phyloP scores from a whole-genome alignment of 148 eudicot species.

The Euryodendron excelsum region DNA sequence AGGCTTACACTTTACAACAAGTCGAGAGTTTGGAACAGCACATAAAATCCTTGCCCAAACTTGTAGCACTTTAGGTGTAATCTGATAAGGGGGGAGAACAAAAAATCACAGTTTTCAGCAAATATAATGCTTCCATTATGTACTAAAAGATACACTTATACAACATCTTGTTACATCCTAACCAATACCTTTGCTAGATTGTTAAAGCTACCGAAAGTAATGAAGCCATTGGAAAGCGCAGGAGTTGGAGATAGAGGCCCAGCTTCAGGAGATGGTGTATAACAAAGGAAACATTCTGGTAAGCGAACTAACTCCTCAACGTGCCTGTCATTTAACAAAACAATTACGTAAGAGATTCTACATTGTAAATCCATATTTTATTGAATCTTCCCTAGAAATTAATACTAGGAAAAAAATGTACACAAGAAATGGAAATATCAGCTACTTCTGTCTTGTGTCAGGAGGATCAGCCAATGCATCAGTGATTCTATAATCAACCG shows the following conservation, averaged over 20 bases:
- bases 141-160: not conserved
- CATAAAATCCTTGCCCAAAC: slow-evolving; percentile 94
- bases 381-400: not conserved
- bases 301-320: slow-evolving; percentile 92
- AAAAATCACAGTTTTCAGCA: not conserved
- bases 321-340: slow-evolving; percentile 49
- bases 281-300: slow-evolving; percentile 87
- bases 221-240: slow-evolving; percentile 83
- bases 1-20: slow-evolving; percentile 96
- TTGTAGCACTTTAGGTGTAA: slow-evolving; percentile 90
- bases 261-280: slow-evolving; percentile 98
- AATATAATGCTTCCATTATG: not conserved
- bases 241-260: slow-evolving; percentile 80
- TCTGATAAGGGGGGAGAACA: slow-evolving; percentile 38
- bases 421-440: slow-evolving; percentile 15
- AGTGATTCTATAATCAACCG: slow-evolving; percentile 90
- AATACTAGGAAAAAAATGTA: not conserved
- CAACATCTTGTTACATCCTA: not conserved
- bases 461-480: slow-evolving; percentile 86
- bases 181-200: slow-evolving; percentile 86
- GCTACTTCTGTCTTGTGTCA: slow-evolving; percentile 79
- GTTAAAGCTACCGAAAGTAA: slow-evolving; percentile 96
- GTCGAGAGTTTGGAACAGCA: slow-evolving; percentile 92
- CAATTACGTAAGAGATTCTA: not conserved
- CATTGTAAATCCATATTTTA: not conserved